Base-by-base conservation (phyloP, 805 yeast genomes). In the Cyberlindnera subsufficiens region DNA sequence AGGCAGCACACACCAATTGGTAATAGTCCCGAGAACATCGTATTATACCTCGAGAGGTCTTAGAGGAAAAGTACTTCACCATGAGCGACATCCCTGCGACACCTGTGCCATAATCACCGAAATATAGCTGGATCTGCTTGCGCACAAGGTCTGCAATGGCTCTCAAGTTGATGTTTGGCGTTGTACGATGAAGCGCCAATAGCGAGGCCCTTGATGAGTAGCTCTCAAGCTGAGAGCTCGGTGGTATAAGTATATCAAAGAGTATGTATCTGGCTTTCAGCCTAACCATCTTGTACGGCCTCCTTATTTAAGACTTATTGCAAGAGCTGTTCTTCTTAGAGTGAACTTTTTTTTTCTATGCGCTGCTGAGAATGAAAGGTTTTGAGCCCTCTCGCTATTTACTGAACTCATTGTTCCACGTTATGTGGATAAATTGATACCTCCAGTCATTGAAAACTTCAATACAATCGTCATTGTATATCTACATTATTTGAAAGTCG, bases 31-130 rank as follows among this genome's bases (percentile, higher is more conserved):
- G 62, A 8, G 82, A 74, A 44, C 91, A 85, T 47, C 96, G 71
- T 16, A 91, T 55, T 4, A 90, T 90, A 0, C 97, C 97, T 0
- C 89, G 81, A 0, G 89, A 79, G 0, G 97, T 89, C 53, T 73
- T 74, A 42, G 78, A 78, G 14, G 93, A 85, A 62, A 86, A 90
- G 59, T 89, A 89, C 58, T 88, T 86, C 40, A 90, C 63, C 14
- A 77, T 74, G 5, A 86, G 57, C 27, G 82, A 72, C 45, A 77
- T 64, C 1, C 80, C 78, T 4, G 77, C 78, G 16, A 72, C 68
- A 0, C 93, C 95, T 0, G 76, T 56, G 0, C 96, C 96, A 42
- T 71, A 66, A 42, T 87, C 96, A 2, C 98, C 98, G 59, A 82
- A 86, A 49, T 80, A 72, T 22, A 71, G 71, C 45, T 75, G 78